Conservation (phyloP, 2,329 filamentous ascomycete species). For the Botryotinia narcissicola region DNA sequence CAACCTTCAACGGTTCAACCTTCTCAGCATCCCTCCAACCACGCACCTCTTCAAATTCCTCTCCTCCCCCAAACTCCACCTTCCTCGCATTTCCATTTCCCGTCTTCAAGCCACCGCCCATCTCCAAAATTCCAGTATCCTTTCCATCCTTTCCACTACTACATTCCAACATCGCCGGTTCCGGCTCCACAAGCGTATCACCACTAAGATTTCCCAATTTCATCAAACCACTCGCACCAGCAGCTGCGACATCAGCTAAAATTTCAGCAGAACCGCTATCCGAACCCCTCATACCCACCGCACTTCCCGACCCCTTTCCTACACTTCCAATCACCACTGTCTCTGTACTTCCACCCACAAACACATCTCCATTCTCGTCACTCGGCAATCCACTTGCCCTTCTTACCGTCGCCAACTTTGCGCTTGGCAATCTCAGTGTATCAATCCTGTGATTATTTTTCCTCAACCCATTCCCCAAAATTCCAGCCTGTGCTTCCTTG, state of each 20-base stretch:
- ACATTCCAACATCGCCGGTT: not conserved
- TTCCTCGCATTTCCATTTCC: not conserved
- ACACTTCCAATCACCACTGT: conserved; percentile 12
- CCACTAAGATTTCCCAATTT: conserved; percentile 2
- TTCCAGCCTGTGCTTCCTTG: not conserved
- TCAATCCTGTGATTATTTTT: conserved; percentile 8
- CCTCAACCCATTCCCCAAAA: not conserved
- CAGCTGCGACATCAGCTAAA: not conserved
- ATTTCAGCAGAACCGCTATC: not conserved
- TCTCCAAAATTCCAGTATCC: too few relatives aligned
- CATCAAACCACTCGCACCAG: not conserved
- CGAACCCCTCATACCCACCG: not conserved
- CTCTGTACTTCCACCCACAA: not conserved
- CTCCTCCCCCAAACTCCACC: not conserved
- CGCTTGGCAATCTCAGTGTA: conserved; percentile 12
- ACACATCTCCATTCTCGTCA: not conserved
- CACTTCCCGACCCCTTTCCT: not conserved
- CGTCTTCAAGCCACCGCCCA: not conserved
- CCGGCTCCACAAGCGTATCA: not conserved
- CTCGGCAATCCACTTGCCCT: conserved; percentile 6
- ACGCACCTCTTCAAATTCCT: not conserved
- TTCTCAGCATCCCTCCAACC: not conserved
- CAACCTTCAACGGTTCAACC: not conserved
- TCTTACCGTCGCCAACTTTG: conserved; percentile 3
- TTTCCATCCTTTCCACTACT: not conserved